Conservation (phyloP, 306 rosid species). For the Gleditsia sinensis region DNA sequence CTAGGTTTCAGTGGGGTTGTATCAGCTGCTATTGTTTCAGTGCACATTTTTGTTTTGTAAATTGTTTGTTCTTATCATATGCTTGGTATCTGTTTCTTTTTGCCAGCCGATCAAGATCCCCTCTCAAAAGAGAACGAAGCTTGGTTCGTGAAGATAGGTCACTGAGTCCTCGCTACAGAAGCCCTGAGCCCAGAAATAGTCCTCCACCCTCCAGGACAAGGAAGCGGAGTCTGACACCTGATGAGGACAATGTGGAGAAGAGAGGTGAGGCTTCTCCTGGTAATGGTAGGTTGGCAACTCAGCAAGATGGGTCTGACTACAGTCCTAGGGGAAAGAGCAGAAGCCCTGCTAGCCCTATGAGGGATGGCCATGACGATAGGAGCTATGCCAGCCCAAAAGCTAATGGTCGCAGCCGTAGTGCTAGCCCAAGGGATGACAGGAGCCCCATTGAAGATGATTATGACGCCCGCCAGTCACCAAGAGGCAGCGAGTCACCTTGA, state of each 20-base stretch:
- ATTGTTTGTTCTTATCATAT: background rate
- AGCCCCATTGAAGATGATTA: constrained; percentile 61
- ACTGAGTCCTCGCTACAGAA: constrained; percentile 38
- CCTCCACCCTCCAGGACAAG: constrained; percentile 44
- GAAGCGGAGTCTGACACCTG: constrained; percentile 49
- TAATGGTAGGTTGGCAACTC: constrained; percentile 33
- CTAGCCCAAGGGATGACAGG: constrained; percentile 53
- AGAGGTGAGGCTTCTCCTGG: constrained; percentile 45
- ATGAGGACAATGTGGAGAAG: constrained; percentile 43
- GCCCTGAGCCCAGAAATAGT: constrained; percentile 43
- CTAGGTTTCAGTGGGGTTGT: background rate
- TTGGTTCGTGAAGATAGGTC: constrained; percentile 49
- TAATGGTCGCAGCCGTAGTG: constrained; percentile 44
- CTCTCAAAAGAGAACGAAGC: constrained; percentile 50
- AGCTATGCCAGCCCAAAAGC: constrained; percentile 42
- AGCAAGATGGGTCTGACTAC: constrained; percentile 49
- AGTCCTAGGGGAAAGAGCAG: constrained; percentile 44
- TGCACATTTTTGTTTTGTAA: background rate
- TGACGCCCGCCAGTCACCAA: constrained; percentile 42
- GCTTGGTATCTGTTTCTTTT: background rate
- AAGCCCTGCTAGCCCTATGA: constrained; percentile 46
- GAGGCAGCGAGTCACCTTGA: constrained; percentile 56
- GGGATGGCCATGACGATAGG: constrained; percentile 31
- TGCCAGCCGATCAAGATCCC: constrained; percentile 62
- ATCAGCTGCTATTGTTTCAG: background rate